These are phyloP conservation scores for Geranium incanum DNA, from an alignment of 441 rosid species.

Conservation along the genomic window DNA sequence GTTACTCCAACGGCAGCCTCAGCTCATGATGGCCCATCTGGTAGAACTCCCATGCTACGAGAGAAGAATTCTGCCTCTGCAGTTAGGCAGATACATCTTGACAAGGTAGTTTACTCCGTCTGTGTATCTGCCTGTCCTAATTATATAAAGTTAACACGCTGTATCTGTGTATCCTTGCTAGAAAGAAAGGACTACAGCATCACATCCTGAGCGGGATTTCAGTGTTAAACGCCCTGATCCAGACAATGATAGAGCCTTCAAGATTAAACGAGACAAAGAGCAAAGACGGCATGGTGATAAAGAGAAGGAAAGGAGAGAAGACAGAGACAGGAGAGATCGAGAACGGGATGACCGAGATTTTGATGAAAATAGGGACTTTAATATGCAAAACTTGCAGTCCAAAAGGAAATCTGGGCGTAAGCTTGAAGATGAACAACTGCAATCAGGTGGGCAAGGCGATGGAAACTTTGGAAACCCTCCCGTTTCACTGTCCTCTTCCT, in stretches of 20 bases:
- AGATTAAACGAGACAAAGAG: constrained; percentile 55
- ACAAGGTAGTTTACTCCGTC: constrained; percentile 51
- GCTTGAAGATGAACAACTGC: constrained; percentile 45
- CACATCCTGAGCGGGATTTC: constrained; percentile 48
- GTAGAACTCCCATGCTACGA: constrained; percentile 46
- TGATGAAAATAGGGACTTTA: constrained; percentile 50
- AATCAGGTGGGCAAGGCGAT: constrained; percentile 58
- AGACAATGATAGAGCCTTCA: constrained; percentile 46
- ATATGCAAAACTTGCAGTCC: constrained; percentile 44
- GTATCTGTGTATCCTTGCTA: constrained; percentile 33
- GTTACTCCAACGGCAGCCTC: constrained; percentile 64
- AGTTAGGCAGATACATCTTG: constrained; percentile 42
- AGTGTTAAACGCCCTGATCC: constrained; percentile 49
- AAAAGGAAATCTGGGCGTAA: constrained; percentile 39
- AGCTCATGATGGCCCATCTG: constrained; percentile 36
- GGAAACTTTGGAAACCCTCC: constrained; percentile 43
- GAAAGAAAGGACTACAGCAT: constrained; percentile 55
- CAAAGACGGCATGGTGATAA: constrained; percentile 61
- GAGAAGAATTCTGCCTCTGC: constrained; percentile 60
- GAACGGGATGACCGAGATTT: constrained; percentile 49
- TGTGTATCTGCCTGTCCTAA: constrained; percentile 10
- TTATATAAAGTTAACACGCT: constrained; percentile 26
- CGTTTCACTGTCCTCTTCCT: constrained; percentile 37
- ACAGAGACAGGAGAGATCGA: constrained; percentile 43
- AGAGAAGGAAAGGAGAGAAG: constrained; percentile 67